phyloP scores from a whole-genome alignment of 2,329 filamentous ascomycete species.

The Alternaria longipes region DNA sequence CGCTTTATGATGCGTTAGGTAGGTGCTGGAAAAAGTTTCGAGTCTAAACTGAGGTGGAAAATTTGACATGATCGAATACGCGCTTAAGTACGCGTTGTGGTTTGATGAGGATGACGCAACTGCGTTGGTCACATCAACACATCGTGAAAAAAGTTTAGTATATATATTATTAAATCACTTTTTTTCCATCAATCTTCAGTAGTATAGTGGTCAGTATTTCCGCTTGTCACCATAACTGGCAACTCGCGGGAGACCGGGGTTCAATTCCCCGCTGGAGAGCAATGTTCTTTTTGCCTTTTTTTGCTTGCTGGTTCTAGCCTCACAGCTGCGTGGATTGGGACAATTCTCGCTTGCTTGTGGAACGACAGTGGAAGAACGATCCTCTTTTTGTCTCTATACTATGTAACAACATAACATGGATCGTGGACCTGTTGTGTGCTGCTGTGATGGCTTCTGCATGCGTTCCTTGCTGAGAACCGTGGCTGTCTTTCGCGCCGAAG shows the following conservation, averaged over 20 bases:
- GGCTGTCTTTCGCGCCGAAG: not conserved
- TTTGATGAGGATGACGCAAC: no score
- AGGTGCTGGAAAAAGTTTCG: no score
- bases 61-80: no score
- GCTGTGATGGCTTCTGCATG: not conserved
- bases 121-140: no score
- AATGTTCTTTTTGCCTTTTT: not conserved
- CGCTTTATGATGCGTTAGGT: no score
- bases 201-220: conserved; percentile 34
- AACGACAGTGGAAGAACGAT: not conserved
- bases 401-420: not conserved
- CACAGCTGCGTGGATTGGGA: not conserved
- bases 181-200: conserved; percentile 13
- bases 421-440: not conserved
- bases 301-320: not conserved
- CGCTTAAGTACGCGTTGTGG: no score
- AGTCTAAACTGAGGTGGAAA: no score
- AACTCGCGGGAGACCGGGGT: conserved; percentile 26
- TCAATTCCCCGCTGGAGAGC: conserved; percentile 25
- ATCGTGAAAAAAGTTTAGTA: no score
- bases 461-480: not conserved
- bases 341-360: not conserved
- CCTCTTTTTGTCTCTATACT: not conserved
- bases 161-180: no score
- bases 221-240: conserved; percentile 22